These are phyloP conservation scores for Talinum fruticosum DNA, from an alignment of 148 eudicot genomes.

Conservation along the genomic window DNA sequence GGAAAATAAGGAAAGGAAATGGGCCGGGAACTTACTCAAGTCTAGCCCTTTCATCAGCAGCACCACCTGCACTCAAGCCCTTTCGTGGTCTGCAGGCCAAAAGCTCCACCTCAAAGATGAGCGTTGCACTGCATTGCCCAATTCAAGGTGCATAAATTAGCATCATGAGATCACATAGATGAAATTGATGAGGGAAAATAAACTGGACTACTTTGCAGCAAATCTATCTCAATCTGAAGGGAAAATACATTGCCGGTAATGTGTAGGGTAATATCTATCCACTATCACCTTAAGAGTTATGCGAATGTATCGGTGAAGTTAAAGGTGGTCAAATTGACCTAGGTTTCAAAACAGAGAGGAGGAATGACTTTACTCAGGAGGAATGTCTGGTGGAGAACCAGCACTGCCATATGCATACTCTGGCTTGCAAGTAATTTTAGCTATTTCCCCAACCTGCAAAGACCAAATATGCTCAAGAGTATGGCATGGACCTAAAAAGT, in stretches of 20 bases:
- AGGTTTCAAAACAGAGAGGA: not conserved
- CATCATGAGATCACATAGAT: not conserved
- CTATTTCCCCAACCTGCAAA: constrained; percentile 88
- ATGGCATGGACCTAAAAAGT: not conserved
- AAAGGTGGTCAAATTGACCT: not conserved
- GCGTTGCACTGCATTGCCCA: constrained; percentile 61
- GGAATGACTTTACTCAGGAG: constrained; percentile 63
- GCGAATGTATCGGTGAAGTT: no score
- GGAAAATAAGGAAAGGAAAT: not conserved
- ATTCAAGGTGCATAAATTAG: not conserved
- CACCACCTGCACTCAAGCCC: constrained; percentile 74
- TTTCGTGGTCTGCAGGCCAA: constrained; percentile 85
- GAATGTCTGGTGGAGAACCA: constrained; percentile 95
- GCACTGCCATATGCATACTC: constrained; percentile 98
- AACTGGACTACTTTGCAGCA: no score
- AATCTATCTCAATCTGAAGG: no score
- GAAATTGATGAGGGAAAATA: not conserved
- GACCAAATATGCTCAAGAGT: not conserved
- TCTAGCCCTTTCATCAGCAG: constrained; percentile 85
- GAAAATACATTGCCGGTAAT: no score
- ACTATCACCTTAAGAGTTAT: no score
- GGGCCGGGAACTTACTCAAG: constrained; percentile 58
- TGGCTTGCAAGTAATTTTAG: constrained; percentile 86
- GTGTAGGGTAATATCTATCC: no score
- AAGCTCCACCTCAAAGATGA: constrained; percentile 87